Evolutionary conservation across 2,329 filamentous ascomycete genomes (phyloP).

Genomic region (Kalaharituber pfeilii): DNA sequence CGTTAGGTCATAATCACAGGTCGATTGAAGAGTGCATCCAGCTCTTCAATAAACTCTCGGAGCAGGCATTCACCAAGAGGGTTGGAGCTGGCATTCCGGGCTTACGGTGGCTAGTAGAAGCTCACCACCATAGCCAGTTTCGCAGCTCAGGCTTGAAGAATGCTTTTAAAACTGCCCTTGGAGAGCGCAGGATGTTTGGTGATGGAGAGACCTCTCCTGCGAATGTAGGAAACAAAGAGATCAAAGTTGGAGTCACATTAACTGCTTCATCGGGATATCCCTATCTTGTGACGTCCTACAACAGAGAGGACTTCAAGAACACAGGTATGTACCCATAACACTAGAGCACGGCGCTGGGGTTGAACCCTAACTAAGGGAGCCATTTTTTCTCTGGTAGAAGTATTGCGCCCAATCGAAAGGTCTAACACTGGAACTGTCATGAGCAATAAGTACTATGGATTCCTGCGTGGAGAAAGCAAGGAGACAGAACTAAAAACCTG

Average conservation of each 20-base stretch:
- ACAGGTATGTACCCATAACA: background rate
- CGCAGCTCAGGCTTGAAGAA: conserved; percentile 27
- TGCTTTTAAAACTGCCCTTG: conserved; percentile 26
- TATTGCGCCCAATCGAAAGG: too few species aligned
- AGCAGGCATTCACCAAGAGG: conserved; percentile 30
- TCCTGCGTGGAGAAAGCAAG: conserved; percentile 29
- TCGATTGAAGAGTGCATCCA: conserved; percentile 28
- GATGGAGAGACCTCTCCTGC: too few species aligned
- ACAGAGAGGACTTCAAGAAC: conserved; percentile 22
- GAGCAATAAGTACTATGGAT: conserved; percentile 24
- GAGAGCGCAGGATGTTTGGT: conserved; percentile 26
- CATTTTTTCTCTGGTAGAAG: too few species aligned
- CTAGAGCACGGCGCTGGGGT: too few species aligned
- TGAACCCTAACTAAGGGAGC: too few species aligned
- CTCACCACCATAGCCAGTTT: conserved; percentile 25
- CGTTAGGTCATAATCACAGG: conserved; percentile 28
- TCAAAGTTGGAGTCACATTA: conserved; percentile 31
- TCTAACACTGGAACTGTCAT: too few species aligned
- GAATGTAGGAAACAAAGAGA: conserved; percentile 5
- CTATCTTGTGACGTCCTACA: conserved; percentile 33
- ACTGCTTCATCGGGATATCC: conserved; percentile 28
- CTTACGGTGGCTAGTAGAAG: conserved; percentile 24
- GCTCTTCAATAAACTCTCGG: conserved; percentile 28
- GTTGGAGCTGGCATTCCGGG: conserved; percentile 25
- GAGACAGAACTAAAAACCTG: conserved; percentile 32